phyloP scores from a whole-genome alignment of 176 grass and related monocot species.

The Areca catechu region DNA sequence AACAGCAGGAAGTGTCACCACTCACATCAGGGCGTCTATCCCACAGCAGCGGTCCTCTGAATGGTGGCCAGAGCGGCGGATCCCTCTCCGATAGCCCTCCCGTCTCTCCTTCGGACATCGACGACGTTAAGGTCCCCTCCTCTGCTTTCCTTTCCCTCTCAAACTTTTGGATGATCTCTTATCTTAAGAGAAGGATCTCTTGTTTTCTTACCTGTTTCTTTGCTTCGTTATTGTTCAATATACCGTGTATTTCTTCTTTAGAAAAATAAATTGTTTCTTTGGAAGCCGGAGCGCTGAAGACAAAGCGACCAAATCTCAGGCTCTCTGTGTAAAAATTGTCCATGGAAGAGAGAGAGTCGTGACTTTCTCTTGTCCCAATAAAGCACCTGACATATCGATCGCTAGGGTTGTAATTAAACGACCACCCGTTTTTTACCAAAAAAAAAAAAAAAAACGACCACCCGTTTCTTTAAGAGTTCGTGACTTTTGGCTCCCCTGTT shows the following conservation, averaged over 20 bases:
- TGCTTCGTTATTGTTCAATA: too few species aligned
- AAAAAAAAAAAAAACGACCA: too few species aligned
- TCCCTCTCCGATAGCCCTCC: slow-evolving; percentile 94
- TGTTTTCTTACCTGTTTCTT: too few species aligned
- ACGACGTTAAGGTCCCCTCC: slow-evolving; percentile 56
- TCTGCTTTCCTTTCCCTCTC: too few species aligned
- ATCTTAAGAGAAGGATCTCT: too few species aligned
- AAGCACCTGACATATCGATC: slow-evolving; percentile 28
- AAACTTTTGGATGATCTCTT: too few species aligned
- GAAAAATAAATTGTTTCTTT: neutral
- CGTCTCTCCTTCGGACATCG: slow-evolving; percentile 71
- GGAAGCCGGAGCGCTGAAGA: neutral
- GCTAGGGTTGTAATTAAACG: slow-evolving; percentile 3
- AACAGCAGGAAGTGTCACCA: slow-evolving; percentile 58
- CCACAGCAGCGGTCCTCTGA: slow-evolving; percentile 93
- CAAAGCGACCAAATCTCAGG: neutral
- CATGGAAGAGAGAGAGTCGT: slow-evolving; percentile 2
- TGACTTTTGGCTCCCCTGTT: neutral
- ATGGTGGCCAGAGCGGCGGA: slow-evolving; percentile 35
- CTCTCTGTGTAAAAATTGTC: neutral
- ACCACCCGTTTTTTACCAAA: too few species aligned
- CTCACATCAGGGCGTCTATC: slow-evolving; percentile 91
- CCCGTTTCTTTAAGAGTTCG: neutral
- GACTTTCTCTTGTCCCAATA: slow-evolving; percentile 41
- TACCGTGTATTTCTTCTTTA: too few species aligned